phyloP scores from a whole-genome alignment of 2,329 filamentous ascomycete species.

The Helotiales sp. region DNA sequence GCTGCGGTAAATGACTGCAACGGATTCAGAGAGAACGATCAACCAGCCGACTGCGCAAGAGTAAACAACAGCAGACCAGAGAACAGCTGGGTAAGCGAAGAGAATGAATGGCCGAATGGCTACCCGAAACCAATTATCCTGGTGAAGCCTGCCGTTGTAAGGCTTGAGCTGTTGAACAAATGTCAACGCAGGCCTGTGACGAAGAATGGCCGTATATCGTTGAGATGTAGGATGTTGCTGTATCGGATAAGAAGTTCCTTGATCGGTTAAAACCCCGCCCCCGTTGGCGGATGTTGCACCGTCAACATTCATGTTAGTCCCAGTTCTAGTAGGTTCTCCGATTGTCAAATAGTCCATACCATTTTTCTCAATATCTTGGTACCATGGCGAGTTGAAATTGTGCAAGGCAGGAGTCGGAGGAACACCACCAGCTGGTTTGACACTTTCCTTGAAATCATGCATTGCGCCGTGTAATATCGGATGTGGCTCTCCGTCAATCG shows the following conservation, averaged over 20 bases:
- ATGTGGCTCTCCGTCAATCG: background rate
- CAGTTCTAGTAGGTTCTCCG: background rate
- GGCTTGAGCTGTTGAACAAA: conserved; percentile 76
- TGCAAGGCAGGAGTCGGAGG: conserved; percentile 44
- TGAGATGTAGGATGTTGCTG: conserved; percentile 9
- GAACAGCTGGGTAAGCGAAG: conserved; percentile 83
- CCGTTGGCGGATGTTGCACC: conserved; percentile 5
- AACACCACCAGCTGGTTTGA: conserved; percentile 33
- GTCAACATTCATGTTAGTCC: conserved; percentile 21
- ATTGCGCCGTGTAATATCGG: background rate
- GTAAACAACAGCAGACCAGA: conserved; percentile 88
- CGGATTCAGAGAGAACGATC: conserved; percentile 89
- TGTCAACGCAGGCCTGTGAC: conserved; percentile 68
- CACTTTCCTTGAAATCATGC: conserved; percentile 3
- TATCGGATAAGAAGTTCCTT: background rate
- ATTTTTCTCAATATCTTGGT: conserved; percentile 35
- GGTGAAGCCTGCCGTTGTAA: conserved; percentile 77
- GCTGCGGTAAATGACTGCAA: conserved; percentile 78
- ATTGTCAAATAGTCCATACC: conserved; percentile 25
- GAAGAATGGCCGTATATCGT: conserved; percentile 73
- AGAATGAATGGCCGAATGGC: conserved; percentile 82
- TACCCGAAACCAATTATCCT: conserved; percentile 80
- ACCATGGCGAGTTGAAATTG: conserved; percentile 47
- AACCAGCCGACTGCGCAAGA: conserved; percentile 91
- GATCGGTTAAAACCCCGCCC: background rate